Conservation (phyloP, 306 rosid species). For the Trichosanthes truncata region DNA sequence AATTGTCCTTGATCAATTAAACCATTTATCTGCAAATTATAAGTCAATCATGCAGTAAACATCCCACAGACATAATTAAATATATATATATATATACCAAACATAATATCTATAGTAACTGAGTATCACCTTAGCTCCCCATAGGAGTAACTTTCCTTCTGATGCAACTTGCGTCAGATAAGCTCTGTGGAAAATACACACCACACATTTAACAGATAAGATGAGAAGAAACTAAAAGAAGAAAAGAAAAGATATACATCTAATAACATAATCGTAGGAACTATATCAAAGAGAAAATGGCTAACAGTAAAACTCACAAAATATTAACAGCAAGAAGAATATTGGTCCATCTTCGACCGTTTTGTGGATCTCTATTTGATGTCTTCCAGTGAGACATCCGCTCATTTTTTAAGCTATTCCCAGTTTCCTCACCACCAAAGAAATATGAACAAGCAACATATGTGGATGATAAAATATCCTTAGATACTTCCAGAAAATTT, state of each 20-base stretch:
- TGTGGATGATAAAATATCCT: slow-evolving; percentile 27
- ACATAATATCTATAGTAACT: not conserved
- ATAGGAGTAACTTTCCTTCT: slow-evolving; percentile 52
- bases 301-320: slow-evolving; percentile 44
- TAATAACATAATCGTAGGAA: not conserved
- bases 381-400: slow-evolving; percentile 28
- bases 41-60: not conserved
- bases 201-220: not conserved
- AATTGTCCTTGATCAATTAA: slow-evolving; percentile 74
- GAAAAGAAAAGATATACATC: not conserved
- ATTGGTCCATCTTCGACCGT: slow-evolving; percentile 58
- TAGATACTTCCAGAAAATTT: slow-evolving; percentile 24
- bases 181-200: slow-evolving; percentile 34
- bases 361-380: slow-evolving; percentile 28
- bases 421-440: slow-evolving; percentile 44
- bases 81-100: not conserved
- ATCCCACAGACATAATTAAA: not conserved
- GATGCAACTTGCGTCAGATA: slow-evolving; percentile 62
- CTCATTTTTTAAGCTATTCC: slow-evolving; percentile 26
- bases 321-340: slow-evolving; percentile 71
- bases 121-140: slow-evolving; percentile 86
- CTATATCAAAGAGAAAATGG: not conserved
- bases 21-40: slow-evolving; percentile 42
- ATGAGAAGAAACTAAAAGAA: not conserved
- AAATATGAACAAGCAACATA: slow-evolving; percentile 43